Conservation (phyloP, 345 rosid species). For the Gossypium anomalum region DNA sequence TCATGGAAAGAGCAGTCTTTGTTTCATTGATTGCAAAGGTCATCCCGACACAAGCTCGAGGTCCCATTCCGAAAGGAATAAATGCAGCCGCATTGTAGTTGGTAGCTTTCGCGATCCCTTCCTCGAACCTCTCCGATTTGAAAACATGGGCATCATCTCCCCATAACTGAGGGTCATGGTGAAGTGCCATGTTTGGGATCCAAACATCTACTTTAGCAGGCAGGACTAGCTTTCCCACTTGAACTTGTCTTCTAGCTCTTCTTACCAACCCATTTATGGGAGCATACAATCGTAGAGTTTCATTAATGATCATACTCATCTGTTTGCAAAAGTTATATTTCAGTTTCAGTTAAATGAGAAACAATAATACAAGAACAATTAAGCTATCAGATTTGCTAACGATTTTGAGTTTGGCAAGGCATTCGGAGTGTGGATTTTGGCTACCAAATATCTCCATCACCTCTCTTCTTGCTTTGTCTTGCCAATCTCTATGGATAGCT, state of each 20-base stretch:
- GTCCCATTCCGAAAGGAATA: constrained; percentile 39
- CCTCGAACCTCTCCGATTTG: constrained; percentile 39
- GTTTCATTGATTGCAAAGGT: constrained; percentile 29
- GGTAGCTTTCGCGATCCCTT: constrained; percentile 42
- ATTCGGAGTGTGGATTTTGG: constrained; percentile 4
- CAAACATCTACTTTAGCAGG: too few species aligned
- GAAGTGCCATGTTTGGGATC: constrained; percentile 18
- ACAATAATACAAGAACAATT: too few species aligned
- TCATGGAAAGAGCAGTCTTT: constrained; percentile 41
- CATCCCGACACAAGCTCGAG: constrained; percentile 36
- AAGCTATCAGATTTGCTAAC: not conserved
- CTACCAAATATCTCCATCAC: constrained; percentile 25
- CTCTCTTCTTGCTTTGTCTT: constrained; percentile 24
- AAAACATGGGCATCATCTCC: constrained; percentile 37
- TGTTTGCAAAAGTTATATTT: not conserved
- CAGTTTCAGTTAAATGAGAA: not conserved
- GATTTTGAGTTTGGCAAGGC: not conserved
- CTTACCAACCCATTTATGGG: constrained; percentile 19
- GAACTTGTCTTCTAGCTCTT: constrained; percentile 15
- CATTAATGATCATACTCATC: constrained; percentile 30
- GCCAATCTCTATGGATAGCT: constrained; percentile 39
- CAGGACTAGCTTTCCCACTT: constrained; percentile 21
- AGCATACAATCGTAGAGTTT: constrained; percentile 27
- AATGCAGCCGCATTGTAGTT: constrained; percentile 27
- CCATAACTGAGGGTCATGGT: constrained; percentile 35